phyloP scores from a whole-genome alignment of 495 filamentous ascomycete species.

The Letharia columbiana region DNA sequence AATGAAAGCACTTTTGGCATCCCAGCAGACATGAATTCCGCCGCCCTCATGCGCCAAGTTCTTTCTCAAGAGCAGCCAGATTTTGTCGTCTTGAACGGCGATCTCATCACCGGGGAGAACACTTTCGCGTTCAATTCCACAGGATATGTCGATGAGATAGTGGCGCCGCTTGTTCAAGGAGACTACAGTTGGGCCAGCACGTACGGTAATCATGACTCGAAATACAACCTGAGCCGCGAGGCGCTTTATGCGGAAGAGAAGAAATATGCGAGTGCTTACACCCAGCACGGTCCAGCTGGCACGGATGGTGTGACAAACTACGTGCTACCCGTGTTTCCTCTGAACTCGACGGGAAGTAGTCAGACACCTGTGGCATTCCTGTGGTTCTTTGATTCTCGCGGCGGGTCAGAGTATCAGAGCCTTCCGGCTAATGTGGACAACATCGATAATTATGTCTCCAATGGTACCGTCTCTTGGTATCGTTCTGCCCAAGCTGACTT shows the following conservation, averaged over 20 bases:
- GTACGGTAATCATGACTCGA: constrained; percentile 68
- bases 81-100: constrained; percentile 65
- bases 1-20: constrained; percentile 31
- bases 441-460: constrained; percentile 29
- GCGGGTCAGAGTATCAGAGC: constrained; percentile 48
- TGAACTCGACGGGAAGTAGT: constrained; percentile 25
- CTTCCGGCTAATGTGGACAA: constrained; percentile 29
- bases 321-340: constrained; percentile 46
- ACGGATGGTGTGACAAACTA: constrained; percentile 62
- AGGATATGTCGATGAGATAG: constrained; percentile 52
- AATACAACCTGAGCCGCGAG: constrained; percentile 48
- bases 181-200: constrained; percentile 55
- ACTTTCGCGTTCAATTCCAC: constrained; percentile 49
- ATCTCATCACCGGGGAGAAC: constrained; percentile 64
- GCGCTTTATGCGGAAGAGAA: constrained; percentile 49
- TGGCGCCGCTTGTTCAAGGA: constrained; percentile 46
- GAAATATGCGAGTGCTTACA: constrained; percentile 45
- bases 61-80: constrained; percentile 48
- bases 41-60: constrained; percentile 50
- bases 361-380: constrained; percentile 45
- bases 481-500: constrained; percentile 38
- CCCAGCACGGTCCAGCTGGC: constrained; percentile 38
- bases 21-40: constrained; percentile 45
- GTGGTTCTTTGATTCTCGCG: constrained; percentile 70
- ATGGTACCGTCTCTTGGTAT: constrained; percentile 55